Conservation (phyloP, 768 basidiomycete genomes). For the Baorangia bicolor region DNA sequence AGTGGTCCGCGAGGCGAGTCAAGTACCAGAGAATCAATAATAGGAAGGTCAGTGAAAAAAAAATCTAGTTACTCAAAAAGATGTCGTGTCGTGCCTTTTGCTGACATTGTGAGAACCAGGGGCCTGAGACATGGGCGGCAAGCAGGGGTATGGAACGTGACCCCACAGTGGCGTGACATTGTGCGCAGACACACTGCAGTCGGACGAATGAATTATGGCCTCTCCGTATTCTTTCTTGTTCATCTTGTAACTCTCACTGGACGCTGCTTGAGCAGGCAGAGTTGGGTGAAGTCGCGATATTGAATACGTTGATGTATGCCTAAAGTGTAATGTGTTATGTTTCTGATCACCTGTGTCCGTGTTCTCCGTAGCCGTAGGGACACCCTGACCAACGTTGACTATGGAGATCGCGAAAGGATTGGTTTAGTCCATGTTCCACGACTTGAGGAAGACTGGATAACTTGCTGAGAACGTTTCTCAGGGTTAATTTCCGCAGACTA, state of each 20-base stretch:
- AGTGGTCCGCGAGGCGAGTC: conserved; percentile 43
- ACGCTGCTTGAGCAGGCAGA: not conserved
- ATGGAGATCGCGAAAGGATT: not conserved
- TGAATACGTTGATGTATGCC: not conserved
- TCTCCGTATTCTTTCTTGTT: not conserved
- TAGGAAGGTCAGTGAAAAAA: conserved; percentile 34
- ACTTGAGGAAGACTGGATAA: not conserved
- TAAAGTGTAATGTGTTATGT: not conserved
- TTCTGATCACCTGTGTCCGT: not conserved
- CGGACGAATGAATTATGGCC: not conserved
- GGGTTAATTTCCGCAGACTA: not conserved
- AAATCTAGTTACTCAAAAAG: not conserved
- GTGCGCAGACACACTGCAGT: not conserved
- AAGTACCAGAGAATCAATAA: conserved; percentile 43
- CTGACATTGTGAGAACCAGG: conserved; percentile 12
- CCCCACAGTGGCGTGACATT: conserved; percentile 15
- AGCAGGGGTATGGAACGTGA: conserved; percentile 33
- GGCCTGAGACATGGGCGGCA: conserved; percentile 32
- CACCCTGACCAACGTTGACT: not conserved
- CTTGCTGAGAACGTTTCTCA: not conserved
- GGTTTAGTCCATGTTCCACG: not conserved
- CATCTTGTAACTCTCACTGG: not conserved
- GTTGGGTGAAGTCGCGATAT: not conserved
- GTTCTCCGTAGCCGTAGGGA: not conserved
- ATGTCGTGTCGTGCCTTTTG: not conserved